Percentiles rank a stretch among this genome's conserved stretches.
These are phyloP conservation scores for Eucalyptus polybractea DNA, from an alignment of 345 rosid genomes.

Conservation along the genomic window DNA sequence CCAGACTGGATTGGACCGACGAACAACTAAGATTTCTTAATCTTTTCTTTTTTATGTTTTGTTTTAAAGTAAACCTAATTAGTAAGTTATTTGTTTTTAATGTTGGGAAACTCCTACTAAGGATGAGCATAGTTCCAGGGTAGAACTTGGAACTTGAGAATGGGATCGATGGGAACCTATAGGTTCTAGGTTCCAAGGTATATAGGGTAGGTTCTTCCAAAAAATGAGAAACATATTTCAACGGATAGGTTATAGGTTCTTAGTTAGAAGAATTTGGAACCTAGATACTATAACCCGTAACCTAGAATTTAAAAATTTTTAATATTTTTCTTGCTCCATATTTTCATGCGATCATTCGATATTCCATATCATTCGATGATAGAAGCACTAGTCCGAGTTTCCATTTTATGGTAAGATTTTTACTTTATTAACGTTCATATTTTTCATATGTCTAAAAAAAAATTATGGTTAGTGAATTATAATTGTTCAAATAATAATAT, in stretches of 20 bases:
- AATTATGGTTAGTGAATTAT: no score
- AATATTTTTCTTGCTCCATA: no score
- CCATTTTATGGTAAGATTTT: no score
- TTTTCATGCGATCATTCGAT: fast-evolving
- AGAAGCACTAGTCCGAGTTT: fast-evolving
- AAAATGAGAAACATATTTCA: fast-evolving
- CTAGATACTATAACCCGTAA: fast-evolving
- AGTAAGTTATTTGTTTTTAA: neutral
- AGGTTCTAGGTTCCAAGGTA: no score
- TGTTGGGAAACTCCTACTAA: neutral
- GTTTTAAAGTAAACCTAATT: neutral
- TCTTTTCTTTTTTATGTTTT: neutral
- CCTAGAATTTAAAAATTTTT: no score
- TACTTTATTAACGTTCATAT: no score
- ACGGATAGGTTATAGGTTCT: fast-evolving
- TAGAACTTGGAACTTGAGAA: fast-evolving
- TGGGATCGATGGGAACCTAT: fast-evolving
- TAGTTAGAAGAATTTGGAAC: no score
- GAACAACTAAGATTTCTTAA: neutral
- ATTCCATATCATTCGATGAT: no score
- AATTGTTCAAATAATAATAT: no score
- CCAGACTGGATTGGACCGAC: fast-evolving
- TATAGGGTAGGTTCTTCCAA: fast-evolving
- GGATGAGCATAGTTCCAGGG: no score
- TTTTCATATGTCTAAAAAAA: no score